Evolutionary conservation across 2,329 filamentous ascomycete species (phyloP).

Genomic region (Colletotrichum eleusines): DNA sequence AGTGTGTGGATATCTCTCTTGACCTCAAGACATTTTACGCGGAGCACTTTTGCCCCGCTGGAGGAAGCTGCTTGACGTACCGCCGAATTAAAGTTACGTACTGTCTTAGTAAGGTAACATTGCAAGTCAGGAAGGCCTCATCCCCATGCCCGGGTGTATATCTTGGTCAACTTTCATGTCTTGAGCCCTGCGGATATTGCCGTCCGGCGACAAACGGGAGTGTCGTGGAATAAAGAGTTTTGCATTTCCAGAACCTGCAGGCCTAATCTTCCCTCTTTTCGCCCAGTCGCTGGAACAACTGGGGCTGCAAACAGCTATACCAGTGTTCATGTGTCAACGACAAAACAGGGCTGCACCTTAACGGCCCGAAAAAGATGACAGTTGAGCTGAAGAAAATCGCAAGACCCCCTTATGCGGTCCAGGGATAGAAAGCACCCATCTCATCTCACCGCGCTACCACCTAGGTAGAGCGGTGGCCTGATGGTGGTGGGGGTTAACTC

Average conservation of each 20-base stretch:
- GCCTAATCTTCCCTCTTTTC: no score
- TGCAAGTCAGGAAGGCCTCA: not conserved
- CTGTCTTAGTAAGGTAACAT: constrained; percentile 3
- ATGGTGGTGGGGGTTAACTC: not conserved
- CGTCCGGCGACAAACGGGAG: not conserved
- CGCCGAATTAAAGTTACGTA: constrained; percentile 21
- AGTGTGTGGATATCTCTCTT: not conserved
- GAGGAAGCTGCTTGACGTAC: not conserved
- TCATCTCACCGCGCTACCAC: not conserved
- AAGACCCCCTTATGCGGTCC: constrained; percentile 6
- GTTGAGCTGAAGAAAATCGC: not conserved
- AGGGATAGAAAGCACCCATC: constrained; percentile 3
- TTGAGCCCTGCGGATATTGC: not conserved
- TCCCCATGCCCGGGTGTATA: not conserved
- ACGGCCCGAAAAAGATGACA: constrained; percentile 3
- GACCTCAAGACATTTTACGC: not conserved
- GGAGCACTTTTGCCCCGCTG: constrained; percentile 15
- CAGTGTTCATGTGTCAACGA: not conserved
- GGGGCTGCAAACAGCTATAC: not conserved
- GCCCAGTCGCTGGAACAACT: not conserved
- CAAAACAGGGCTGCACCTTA: not conserved
- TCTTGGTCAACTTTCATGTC: not conserved
- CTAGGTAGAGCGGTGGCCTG: not conserved
- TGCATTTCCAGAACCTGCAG: not conserved
- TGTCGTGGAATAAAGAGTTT: not conserved